phyloP scores from a whole-genome alignment of 2,329 filamentous ascomycete genomes.

The Falciphora oryzae region DNA sequence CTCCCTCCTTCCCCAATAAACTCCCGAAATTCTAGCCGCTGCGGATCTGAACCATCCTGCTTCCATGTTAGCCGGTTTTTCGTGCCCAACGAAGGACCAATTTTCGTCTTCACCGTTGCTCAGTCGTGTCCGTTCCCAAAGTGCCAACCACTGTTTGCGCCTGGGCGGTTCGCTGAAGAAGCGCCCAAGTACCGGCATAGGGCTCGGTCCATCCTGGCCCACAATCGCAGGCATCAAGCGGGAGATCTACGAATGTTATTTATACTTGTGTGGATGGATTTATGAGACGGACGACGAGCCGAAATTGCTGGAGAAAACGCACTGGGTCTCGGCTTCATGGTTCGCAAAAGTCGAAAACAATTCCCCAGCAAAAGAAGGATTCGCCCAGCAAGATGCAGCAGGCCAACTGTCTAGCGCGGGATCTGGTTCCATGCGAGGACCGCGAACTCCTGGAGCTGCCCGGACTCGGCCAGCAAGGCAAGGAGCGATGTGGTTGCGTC shows the following conservation, averaged over 20 bases:
- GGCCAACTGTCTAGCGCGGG: too few relatives aligned
- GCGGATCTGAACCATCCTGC: too few relatives aligned
- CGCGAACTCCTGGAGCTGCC: too few relatives aligned
- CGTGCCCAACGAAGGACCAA: too few relatives aligned
- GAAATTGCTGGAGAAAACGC: background rate
- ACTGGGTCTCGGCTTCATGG: background rate
- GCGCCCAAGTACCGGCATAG: background rate
- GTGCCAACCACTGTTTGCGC: background rate
- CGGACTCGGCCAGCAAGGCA: too few relatives aligned
- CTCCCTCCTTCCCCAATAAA: background rate
- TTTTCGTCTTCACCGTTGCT: background rate
- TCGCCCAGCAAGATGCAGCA: too few relatives aligned
- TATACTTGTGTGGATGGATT: background rate
- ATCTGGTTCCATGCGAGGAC: background rate
- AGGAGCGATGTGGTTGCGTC: too few relatives aligned
- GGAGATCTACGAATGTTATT: background rate
- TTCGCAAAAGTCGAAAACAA: background rate
- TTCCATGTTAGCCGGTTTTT: too few relatives aligned
- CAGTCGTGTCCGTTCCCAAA: background rate
- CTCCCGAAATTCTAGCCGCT: background rate
- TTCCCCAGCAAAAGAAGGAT: background rate
- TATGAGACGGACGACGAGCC: background rate
- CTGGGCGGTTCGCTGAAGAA: background rate
- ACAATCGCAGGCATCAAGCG: background rate
- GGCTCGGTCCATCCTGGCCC: background rate